A percentile compares a stretch with the other conserved stretches of the same genome.
Evolutionary conservation across 352 stramenopile species (phyloP).

Genomic region (Phytopythium mirpurense): DNA sequence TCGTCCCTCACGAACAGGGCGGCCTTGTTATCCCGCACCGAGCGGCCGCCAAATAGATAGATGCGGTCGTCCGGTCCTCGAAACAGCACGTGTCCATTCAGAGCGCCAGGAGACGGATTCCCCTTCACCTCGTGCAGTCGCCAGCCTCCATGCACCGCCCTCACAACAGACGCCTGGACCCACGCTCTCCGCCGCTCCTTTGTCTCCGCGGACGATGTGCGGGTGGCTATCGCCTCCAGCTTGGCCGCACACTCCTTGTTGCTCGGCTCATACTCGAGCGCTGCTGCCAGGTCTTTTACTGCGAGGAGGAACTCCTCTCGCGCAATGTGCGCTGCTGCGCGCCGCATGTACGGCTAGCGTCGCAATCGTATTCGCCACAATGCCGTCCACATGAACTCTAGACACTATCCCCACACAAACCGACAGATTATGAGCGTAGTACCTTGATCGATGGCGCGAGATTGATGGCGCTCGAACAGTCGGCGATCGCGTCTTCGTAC

Average conservation of each 20-base stretch:
- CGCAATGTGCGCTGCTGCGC: conserved; percentile 38
- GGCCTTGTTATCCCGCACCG: conserved; percentile 52
- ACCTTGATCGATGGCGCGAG: conserved; percentile 51
- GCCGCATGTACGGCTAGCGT: conserved; percentile 47
- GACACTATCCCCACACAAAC: no score
- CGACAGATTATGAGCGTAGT: no score
- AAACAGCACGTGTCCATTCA: conserved; percentile 68
- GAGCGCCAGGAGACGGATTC: conserved; percentile 53
- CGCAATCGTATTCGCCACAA: not conserved
- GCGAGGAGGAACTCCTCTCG: conserved; percentile 17
- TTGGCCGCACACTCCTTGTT: conserved; percentile 51
- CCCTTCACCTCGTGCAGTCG: conserved; percentile 33
- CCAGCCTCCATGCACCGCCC: conserved; percentile 44
- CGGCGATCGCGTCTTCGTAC: conserved; percentile 31
- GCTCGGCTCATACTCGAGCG: conserved; percentile 35
- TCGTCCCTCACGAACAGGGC: conserved; percentile 42
- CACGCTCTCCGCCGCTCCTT: conserved; percentile 15
- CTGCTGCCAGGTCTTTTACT: conserved; percentile 35
- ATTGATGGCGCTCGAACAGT: conserved; percentile 44
- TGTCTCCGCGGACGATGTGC: not conserved
- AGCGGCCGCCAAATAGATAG: conserved; percentile 50
- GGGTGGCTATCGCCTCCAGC: conserved; percentile 28
- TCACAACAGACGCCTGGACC: conserved; percentile 22
- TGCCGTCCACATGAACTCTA: no score
- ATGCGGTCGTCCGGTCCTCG: conserved; percentile 14